phyloP scores from a whole-genome alignment of 1,284 basidiomycete species.

The Moesziomyces aphidis region DNA sequence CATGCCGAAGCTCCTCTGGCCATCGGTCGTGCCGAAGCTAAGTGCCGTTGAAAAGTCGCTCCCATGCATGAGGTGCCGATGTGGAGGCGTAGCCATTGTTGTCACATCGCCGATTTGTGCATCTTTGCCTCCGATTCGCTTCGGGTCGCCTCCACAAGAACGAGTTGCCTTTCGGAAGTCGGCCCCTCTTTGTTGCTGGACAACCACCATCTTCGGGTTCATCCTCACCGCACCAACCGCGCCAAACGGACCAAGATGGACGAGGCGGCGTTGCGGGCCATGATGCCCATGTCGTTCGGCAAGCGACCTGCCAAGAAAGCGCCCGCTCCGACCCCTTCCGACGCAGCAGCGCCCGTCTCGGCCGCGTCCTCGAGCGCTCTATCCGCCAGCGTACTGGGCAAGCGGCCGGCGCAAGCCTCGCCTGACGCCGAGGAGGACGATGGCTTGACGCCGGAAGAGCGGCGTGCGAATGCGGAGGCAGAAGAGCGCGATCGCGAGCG shows the following conservation, averaged over 20 bases:
- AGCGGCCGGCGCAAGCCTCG: slow-evolving; percentile 1
- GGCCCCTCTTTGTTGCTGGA: not conserved
- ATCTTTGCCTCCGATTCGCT: too few relatives aligned
- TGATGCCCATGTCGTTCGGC: slow-evolving; percentile 64
- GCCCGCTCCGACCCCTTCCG: not conserved
- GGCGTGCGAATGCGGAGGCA: slow-evolving; percentile 34
- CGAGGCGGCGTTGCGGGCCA: slow-evolving; percentile 61
- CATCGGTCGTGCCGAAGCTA: too few relatives aligned
- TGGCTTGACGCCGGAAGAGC: slow-evolving; percentile 55
- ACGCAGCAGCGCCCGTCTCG: not conserved
- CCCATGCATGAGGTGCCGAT: too few relatives aligned
- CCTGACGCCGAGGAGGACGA: slow-evolving; percentile 37
- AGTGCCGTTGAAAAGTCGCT: too few relatives aligned
- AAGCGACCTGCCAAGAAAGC: slow-evolving; percentile 15
- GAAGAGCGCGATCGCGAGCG: slow-evolving; percentile 18
- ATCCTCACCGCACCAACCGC: not conserved
- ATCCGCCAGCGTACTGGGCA: slow-evolving; percentile 16
- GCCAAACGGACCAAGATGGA: slow-evolving; percentile 45
- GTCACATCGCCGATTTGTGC: too few relatives aligned
- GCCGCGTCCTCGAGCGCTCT: not conserved
- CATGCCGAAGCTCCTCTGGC: too few relatives aligned
- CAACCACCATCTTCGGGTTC: too few relatives aligned
- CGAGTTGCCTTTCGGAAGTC: not conserved
- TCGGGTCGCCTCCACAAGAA: not conserved
- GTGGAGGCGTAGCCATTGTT: too few relatives aligned